Evolutionary conservation across 306 rosid species (phyloP), one percentile per base, ranked within the genome.

Genomic region (Prunus mongolica): DNA sequence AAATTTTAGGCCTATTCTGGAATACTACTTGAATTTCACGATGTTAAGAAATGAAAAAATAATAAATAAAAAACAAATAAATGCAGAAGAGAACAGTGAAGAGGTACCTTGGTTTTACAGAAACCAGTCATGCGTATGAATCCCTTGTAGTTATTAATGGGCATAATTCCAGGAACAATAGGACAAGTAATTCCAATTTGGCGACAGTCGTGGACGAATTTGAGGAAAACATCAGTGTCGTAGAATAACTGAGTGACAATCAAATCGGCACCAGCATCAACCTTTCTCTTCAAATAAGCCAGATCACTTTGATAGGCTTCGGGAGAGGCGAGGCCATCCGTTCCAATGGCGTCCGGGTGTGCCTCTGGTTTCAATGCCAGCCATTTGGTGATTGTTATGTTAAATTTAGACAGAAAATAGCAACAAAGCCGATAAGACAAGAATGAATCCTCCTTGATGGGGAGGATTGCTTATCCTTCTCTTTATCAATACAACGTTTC

Each of bases 131-230:
- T 96, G 75, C 99, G 97, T 46, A 91, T 2, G 80, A 96, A 96
- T 11, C 99, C 99, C 75, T 88, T 96, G 87, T 96, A 96, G 83
- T 96, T 96, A 82, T 96, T 92, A 52, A 96, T 92, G 72, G 98
- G 98, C 99, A 95, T 95, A 73, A 95, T 91, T 77, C 99, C 99
- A 41, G 99, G 99, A 72, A 95, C 96, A 86, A 92, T 95, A 30
- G 99, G 99, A 67, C 97, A 91, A 32, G 85, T 88, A 67, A 95
- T 95, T 76, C 99, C 99, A 79, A 92, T 92, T 88, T 91, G 93
- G 76, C 97, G 99, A 84, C 99, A 95, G 83, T 95, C 99, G 71
- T 89, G 83, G 66, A 89, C 97, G 75, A 95, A 95, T 81, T 95
- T 95, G 83, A 95, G 99, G 86, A 92, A 95, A 70, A 84, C 80